A percentile compares a stretch with the other conserved stretches of the same genome.
phyloP scores from a whole-genome alignment of 2,329 filamentous ascomycete species.

The Trichocomaceae sp. region DNA sequence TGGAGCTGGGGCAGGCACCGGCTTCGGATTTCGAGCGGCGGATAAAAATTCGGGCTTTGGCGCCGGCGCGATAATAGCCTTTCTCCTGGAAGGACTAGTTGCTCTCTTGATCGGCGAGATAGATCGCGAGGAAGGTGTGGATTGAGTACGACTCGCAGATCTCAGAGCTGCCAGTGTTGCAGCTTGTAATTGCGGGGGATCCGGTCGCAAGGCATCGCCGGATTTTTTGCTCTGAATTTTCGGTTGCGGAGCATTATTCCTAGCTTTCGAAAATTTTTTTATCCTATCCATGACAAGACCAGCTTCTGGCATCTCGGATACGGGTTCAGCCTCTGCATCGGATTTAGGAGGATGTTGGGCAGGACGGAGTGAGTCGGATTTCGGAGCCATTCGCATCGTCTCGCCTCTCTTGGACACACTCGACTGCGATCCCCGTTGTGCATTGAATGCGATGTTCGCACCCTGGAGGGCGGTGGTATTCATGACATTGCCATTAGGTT shows the following conservation, averaged over 20 bases:
- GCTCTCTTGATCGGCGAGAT: constrained; percentile 6
- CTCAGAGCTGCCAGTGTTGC: constrained; percentile 29
- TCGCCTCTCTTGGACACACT: constrained; percentile 16
- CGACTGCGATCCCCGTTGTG: constrained; percentile 16
- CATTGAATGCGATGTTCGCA: constrained; percentile 32
- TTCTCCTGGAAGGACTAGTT: neutral
- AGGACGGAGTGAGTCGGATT: constrained; percentile 19
- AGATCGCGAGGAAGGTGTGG: constrained; percentile 4
- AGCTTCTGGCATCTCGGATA: constrained; percentile 23
- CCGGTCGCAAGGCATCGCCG: constrained; percentile 13
- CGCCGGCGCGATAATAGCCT: neutral
- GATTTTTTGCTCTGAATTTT: neutral
- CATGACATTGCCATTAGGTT: constrained; percentile 17
- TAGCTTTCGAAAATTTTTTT: constrained; percentile 25
- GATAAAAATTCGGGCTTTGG: constrained; percentile 15
- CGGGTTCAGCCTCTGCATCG: constrained; percentile 2
- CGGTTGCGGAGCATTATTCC: constrained; percentile 8
- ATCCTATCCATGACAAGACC: constrained; percentile 36
- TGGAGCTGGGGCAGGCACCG: constrained; percentile 22
- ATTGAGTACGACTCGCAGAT: constrained; percentile 16
- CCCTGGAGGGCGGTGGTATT: constrained; percentile 28
- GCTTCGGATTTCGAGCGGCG: constrained; percentile 13
- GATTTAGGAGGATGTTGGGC: constrained; percentile 9
- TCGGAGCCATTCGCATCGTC: constrained; percentile 16
- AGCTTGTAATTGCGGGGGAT: constrained; percentile 27